phyloP scores from a whole-genome alignment of 495 filamentous ascomycete genomes.

The Lentithecium fluviatile region DNA sequence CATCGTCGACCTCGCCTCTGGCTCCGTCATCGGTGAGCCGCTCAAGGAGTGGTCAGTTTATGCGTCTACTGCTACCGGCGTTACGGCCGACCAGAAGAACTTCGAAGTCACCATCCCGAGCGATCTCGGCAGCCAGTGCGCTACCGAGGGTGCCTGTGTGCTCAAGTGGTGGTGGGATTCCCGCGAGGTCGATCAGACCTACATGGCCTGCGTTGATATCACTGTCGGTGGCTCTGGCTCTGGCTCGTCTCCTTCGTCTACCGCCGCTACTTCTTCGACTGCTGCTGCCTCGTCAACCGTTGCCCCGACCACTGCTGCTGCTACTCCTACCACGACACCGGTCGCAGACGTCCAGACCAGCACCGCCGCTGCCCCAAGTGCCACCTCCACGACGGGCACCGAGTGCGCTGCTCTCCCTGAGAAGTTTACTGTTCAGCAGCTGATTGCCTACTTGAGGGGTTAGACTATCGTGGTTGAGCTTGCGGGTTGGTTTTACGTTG shows the following conservation, averaged over 20 bases:
- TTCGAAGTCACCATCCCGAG: conserved; percentile 65
- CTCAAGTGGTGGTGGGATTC: conserved; percentile 73
- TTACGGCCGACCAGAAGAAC: conserved; percentile 58
- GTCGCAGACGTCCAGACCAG: background rate
- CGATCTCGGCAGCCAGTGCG: conserved; percentile 57
- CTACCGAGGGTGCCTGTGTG: conserved; percentile 61
- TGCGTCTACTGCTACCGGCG: conserved; percentile 49
- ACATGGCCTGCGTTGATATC: conserved; percentile 73
- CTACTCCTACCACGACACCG: background rate
- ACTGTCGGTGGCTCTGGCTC: conserved; percentile 46
- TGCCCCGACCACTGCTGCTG: conserved; percentile 13
- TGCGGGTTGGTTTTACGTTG: no score
- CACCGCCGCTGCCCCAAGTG: background rate
- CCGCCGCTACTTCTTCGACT: conserved; percentile 40
- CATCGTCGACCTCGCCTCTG: conserved; percentile 61
- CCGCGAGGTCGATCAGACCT: conserved; percentile 64
- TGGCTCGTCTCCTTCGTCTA: conserved; percentile 39
- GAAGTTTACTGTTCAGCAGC: conserved; percentile 13
- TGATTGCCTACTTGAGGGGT: conserved; percentile 12
- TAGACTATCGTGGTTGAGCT: no score
- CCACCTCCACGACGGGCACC: conserved; percentile 1
- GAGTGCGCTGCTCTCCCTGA: conserved; percentile 9
- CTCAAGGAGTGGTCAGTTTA: conserved; percentile 60
- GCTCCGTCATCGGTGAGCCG: conserved; percentile 55
- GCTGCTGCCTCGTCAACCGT: conserved; percentile 11